Conservation (phyloP, 2,329 filamentous ascomycete genomes). For the Teratosphaeria destructans region DNA sequence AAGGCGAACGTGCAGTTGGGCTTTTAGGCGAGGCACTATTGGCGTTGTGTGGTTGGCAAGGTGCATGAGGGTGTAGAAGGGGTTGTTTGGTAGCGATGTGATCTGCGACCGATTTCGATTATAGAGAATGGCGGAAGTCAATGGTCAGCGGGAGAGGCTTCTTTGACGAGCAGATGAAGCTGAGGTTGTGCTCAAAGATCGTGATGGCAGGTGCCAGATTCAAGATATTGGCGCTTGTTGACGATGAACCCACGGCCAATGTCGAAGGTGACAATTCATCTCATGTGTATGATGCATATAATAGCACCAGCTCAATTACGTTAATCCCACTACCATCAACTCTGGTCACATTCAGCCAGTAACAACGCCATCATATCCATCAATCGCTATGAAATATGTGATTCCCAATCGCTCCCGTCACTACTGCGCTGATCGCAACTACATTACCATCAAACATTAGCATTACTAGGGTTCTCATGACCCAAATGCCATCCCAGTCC, state of each 20-base stretch:
- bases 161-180: not conserved
- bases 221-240: not conserved
- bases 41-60: not conserved
- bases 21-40: constrained; percentile 9
- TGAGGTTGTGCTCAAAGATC: not conserved
- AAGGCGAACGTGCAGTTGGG: constrained; percentile 19
- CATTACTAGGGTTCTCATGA: not conserved
- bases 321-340: not conserved
- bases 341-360: not conserved
- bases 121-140: not conserved
- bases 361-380: not conserved
- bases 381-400: not conserved
- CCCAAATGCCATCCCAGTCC: not conserved
- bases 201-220: not conserved
- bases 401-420: not conserved
- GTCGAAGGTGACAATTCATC: not conserved
- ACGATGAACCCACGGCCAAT: not conserved
- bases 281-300: not conserved
- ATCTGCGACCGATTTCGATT: not conserved
- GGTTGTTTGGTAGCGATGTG: not conserved
- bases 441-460: not conserved
- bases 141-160: not conserved
- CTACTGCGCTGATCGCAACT: not conserved
- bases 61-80: not conserved
- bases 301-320: not conserved